Evolutionary conservation across 768 basidiomycete genomes (phyloP), one percentile per base, ranked within the genome.

Genomic region (Russula brevipes): DNA sequence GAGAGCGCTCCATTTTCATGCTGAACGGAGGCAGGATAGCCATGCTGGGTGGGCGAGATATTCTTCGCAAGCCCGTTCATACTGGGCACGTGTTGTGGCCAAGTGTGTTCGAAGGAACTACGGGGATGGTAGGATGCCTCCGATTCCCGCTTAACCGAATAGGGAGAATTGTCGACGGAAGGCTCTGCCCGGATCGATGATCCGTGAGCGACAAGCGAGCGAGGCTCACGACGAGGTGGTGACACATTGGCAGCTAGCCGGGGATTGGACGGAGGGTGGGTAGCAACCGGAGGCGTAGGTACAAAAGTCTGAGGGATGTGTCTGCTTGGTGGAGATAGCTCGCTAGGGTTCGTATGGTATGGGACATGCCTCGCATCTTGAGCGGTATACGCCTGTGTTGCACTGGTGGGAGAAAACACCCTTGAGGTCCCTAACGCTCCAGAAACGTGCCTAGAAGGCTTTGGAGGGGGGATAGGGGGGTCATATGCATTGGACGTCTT

Each of bases 401-500:
- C 52, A n/a, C 57, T 52, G 17, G 61, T n/a, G 19, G 61, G 59
- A 46, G 68, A 57, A 42, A 63, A 30, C 24, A 45, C n/a, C 19
- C 55, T 60, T 11, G 61, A 45, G 7, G 57, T 46, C 30, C 54
- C 53, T 49, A 60, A 2, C 5, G 54, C 31, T 2, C 62, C 53
- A 11, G 67, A 33, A 41, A 60, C 31, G 16, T 49, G 57, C 45
- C 61, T 61, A 11, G 58, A 33, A 36, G 67, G 35, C 42, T 66
- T 67, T 45, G 64, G 66, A 35, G 70, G 57, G 7, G 71, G 72
- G 12, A 74, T 66, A 12, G 73, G 73, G n/a, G 73, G 73, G 50
- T 74, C 73, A 62, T 74, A 74, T 4, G 73, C 73, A 67, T 74
- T 71, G 38, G 63, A 61, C 2, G 66, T 66, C 35, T 66, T 71